Evolutionary conservation across 2,329 filamentous ascomycete species (phyloP).

Genomic region (Aspergillus felis): DNA sequence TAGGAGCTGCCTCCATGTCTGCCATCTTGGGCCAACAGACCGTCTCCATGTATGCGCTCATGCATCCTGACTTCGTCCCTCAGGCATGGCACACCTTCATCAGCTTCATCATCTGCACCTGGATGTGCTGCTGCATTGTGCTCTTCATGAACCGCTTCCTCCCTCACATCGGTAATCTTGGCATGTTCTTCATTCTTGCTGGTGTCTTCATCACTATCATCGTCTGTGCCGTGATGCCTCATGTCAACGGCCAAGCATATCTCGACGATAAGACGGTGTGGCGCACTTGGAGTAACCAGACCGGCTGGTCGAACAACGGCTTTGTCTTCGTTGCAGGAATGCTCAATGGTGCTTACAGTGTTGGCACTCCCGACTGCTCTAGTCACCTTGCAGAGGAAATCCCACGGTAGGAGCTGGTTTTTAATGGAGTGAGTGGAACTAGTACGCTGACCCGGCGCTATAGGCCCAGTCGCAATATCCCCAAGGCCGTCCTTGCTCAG

Average conservation of each 20-base stretch:
- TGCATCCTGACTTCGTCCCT: conserved; percentile 51
- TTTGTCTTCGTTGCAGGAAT: conserved; percentile 65
- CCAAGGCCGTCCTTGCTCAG: conserved; percentile 49
- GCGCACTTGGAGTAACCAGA: conserved; percentile 50
- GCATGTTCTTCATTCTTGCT: conserved; percentile 54
- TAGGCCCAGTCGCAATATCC: conserved; percentile 43
- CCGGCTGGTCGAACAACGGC: conserved; percentile 46
- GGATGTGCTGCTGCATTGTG: conserved; percentile 50
- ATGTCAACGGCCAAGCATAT: conserved; percentile 37
- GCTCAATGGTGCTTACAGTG: conserved; percentile 65
- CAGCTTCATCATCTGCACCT: conserved; percentile 54
- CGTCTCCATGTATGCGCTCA: conserved; percentile 59
- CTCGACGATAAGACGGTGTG: conserved; percentile 54
- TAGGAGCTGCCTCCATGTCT: conserved; percentile 57
- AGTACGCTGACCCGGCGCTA: conserved; percentile 6
- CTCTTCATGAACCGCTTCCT: conserved; percentile 54
- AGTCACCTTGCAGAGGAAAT: conserved; percentile 65
- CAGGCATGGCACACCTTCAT: conserved; percentile 59
- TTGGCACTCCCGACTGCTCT: conserved; percentile 63
- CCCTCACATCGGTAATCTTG: conserved; percentile 52
- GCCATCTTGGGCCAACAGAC: conserved; percentile 58
- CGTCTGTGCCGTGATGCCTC: conserved; percentile 53
- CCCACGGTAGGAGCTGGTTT: conserved; percentile 30
- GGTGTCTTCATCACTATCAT: conserved; percentile 53
- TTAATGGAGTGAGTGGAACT: neutral